These are phyloP conservation scores for Porpolomopsis calyptriformis DNA, from an alignment of 768 basidiomycete genomes.

Conservation along the genomic window DNA sequence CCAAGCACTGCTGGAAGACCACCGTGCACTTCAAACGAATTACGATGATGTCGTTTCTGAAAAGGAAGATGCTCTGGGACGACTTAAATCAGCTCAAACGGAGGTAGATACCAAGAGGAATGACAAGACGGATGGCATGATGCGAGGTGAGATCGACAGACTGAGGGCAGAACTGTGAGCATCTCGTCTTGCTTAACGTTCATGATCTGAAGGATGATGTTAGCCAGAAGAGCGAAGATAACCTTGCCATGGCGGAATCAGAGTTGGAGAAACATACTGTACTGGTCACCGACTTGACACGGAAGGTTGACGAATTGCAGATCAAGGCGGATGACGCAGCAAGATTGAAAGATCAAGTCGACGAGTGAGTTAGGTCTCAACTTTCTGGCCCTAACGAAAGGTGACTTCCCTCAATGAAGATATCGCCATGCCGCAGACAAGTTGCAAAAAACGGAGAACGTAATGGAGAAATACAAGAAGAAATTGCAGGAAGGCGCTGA, in stretches of 20 bases:
- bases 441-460: conserved; percentile 89
- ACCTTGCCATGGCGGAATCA: conserved; percentile 68
- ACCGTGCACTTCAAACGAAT: conserved; percentile 60
- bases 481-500: conserved; percentile 94
- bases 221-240: conserved; percentile 93
- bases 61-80: conserved; percentile 61
- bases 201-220: conserved; percentile 15
- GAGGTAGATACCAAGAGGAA: conserved; percentile 51
- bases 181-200: conserved; percentile 1
- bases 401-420: conserved; percentile 27
- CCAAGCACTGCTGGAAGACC: conserved; percentile 63
- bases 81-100: conserved; percentile 48
- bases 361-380: conserved; percentile 54
- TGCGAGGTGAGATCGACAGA: conserved; percentile 74
- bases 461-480: conserved; percentile 98
- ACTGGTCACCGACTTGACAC: conserved; percentile 60
- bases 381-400: conserved; percentile 1
- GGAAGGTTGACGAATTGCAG: conserved; percentile 75
- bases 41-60: conserved; percentile 71
- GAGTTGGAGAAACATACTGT: conserved; percentile 74
- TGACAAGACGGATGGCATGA: conserved; percentile 66
- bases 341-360: conserved; percentile 84
- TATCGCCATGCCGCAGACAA: conserved; percentile 89
- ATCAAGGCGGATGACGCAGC: conserved; percentile 64
- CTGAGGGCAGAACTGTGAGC: conserved; percentile 79